Conservation (phyloP, 2,329 filamentous ascomycete species). For the Pseudogymnoascus sp. region DNA sequence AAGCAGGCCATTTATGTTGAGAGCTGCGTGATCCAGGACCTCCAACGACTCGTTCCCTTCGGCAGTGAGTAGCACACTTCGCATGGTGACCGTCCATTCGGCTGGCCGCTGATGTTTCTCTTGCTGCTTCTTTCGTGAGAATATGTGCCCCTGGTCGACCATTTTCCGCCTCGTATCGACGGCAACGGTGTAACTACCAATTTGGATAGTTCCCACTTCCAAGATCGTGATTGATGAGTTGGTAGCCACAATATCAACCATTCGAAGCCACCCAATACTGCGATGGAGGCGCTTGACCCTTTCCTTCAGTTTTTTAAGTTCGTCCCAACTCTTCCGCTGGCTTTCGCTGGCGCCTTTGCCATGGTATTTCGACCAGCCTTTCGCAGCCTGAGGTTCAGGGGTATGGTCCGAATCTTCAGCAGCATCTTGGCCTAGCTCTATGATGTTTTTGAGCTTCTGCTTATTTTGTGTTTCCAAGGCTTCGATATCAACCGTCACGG, state of each 20-base stretch:
- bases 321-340: slow-evolving; percentile 63
- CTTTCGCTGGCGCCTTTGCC: slow-evolving; percentile 24
- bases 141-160: slow-evolving; percentile 82
- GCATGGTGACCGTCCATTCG: slow-evolving; percentile 85
- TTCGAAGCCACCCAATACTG: slow-evolving; percentile 78
- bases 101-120: slow-evolving; percentile 64
- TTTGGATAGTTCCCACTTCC: slow-evolving; percentile 75
- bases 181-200: slow-evolving; percentile 76
- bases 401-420: slow-evolving; percentile 21
- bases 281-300: slow-evolving; percentile 78
- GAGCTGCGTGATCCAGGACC: slow-evolving; percentile 74
- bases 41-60: slow-evolving; percentile 80
- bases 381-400: slow-evolving; percentile 3
- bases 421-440: slow-evolving; percentile 13
- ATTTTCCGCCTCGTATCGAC: slow-evolving; percentile 89
- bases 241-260: slow-evolving; percentile 82
- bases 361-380: slow-evolving; percentile 7
- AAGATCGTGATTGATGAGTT: slow-evolving; percentile 70
- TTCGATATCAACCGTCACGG: slow-evolving; percentile 71
- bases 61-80: slow-evolving; percentile 82
- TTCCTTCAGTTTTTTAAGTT: slow-evolving; percentile 72
- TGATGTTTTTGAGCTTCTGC: slow-evolving; percentile 31
- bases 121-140: slow-evolving; percentile 67
- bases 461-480: slow-evolving; percentile 46
- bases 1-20: slow-evolving; percentile 88